phyloP scores from a whole-genome alignment of 176 grass and related monocot species.

The Aegilops bicornis region DNA sequence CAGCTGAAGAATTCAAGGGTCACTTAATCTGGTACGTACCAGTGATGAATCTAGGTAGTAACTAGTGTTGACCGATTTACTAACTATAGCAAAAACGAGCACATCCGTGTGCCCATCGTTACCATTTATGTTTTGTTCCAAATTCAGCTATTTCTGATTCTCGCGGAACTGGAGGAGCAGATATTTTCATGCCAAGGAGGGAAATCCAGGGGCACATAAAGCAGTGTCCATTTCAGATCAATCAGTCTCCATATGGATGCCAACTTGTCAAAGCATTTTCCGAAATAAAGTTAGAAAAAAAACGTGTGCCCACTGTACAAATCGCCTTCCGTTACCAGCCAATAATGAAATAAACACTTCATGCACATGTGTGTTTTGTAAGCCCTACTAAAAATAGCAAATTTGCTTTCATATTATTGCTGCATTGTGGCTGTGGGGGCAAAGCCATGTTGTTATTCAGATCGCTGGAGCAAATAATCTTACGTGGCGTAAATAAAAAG shows the following conservation, averaged over 20 bases:
- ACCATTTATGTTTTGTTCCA: conserved; percentile 19
- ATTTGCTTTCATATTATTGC: background rate
- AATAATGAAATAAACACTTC: conserved; percentile 18
- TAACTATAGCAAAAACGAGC: conserved; percentile 11
- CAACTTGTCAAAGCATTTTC: background rate
- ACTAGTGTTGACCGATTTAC: background rate
- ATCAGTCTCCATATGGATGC: conserved; percentile 1
- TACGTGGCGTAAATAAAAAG: background rate
- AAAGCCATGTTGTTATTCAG: conserved; percentile 1
- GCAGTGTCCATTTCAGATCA: conserved; percentile 29
- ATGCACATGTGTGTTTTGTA: conserved; percentile 21
- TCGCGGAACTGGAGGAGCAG: conserved; percentile 20
- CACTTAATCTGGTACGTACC: background rate
- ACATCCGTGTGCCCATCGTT: conserved; percentile 1
- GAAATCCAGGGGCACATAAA: conserved; percentile 18
- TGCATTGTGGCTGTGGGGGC: conserved; percentile 1
- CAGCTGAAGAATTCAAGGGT: conserved; percentile 1
- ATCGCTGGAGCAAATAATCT: conserved; percentile 13
- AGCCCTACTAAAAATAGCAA: conserved; percentile 48
- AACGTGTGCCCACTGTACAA: background rate
- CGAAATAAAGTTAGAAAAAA: background rate
- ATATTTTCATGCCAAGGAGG: background rate
- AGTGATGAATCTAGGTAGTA: background rate
- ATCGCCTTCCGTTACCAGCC: background rate
- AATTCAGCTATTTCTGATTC: conserved; percentile 10